phyloP scores from a whole-genome alignment of 2,329 filamentous ascomycete genomes.

The Trichoderma sp. region DNA sequence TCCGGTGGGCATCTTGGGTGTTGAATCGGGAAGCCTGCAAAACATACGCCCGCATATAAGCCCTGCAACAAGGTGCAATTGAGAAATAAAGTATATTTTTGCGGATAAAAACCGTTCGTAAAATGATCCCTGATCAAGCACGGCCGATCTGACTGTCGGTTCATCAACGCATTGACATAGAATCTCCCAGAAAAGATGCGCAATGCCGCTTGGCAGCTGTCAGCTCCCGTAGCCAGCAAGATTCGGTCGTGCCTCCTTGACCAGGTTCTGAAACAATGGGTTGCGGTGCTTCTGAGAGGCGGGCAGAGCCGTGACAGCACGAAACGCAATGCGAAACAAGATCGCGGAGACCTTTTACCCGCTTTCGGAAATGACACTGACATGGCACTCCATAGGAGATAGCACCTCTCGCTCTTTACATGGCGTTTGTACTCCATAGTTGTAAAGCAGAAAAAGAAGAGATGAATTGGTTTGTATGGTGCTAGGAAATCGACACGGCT shows the following conservation, averaged over 20 bases:
- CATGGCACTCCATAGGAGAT: neutral
- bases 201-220: neutral
- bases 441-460: neutral
- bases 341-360: neutral
- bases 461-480: neutral
- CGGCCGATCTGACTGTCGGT: neutral
- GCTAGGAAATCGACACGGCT: neutral
- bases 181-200: neutral
- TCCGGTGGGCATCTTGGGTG: neutral
- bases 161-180: neutral
- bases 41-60: neutral
- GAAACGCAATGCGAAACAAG: constrained; percentile 15
- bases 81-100: neutral
- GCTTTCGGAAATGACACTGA: neutral
- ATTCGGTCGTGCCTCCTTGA: neutral
- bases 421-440: neutral
- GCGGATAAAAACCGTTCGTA: neutral
- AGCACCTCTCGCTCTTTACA: neutral
- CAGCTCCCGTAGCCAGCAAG: neutral
- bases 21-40: neutral
- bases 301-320: neutral
- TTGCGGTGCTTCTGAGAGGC: neutral
- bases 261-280: constrained; percentile 6
- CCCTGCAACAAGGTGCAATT: neutral
- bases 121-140: neutral